Evolutionary conservation across 768 basidiomycete species (phyloP).

Genomic region (Mycena galericulata): DNA sequence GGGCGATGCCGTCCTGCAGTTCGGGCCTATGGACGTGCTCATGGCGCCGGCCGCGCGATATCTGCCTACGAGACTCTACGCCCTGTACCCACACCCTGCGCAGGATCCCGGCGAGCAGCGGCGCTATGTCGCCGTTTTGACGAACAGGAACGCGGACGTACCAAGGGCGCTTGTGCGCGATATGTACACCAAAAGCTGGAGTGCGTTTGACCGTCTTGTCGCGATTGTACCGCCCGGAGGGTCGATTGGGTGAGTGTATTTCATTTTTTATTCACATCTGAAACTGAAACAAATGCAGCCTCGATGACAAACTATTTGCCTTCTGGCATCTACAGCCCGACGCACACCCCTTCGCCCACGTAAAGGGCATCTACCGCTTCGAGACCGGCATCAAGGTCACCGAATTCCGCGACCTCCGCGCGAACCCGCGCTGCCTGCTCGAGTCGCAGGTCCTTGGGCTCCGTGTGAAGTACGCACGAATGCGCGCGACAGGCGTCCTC

Average conservation of each 20-base stretch:
- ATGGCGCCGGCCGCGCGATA: constrained; percentile 82
- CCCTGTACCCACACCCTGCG: constrained; percentile 83
- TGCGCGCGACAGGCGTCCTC: constrained; percentile 78
- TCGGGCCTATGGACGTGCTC: constrained; percentile 85
- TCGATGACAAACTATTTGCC: constrained; percentile 92
- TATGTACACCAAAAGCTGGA: constrained; percentile 95
- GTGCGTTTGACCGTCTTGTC: constrained; percentile 88
- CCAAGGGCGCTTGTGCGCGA: constrained; percentile 87
- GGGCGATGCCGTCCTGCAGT: constrained; percentile 81
- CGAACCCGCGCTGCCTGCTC: constrained; percentile 88
- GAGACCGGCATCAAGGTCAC: constrained; percentile 90
- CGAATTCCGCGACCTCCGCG: constrained; percentile 89
- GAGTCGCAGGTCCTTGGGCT: constrained; percentile 87
- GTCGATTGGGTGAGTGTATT: constrained; percentile 77
- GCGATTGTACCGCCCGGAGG: constrained; percentile 93
- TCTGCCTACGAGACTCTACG: constrained; percentile 80
- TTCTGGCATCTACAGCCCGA: constrained; percentile 91
- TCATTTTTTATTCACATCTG: constrained; percentile 6
- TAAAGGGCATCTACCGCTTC: constrained; percentile 89
- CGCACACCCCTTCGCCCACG: constrained; percentile 77
- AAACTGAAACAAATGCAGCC: constrained; percentile 52
- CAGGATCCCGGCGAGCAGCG: constrained; percentile 81
- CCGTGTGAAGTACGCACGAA: constrained; percentile 84
- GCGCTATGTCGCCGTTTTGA: constrained; percentile 78
- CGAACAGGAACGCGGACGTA: constrained; percentile 85